Percentiles rank a stretch among this genome's conserved stretches.
Evolutionary conservation across 106 monocot species (phyloP).

Genomic region (Phalaenopsis equestris): DNA sequence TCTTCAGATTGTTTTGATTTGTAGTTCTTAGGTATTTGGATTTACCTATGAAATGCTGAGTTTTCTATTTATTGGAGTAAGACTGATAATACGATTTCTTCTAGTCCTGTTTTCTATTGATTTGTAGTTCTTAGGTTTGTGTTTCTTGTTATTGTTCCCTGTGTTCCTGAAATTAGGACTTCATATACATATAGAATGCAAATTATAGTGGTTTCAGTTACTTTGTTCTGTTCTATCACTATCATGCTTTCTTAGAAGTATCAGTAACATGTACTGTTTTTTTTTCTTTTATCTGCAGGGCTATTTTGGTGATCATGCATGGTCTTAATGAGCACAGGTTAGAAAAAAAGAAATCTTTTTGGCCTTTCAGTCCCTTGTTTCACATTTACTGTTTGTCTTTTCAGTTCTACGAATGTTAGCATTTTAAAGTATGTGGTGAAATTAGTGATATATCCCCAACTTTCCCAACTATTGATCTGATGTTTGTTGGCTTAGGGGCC

Average conservation of each 20-base stretch:
- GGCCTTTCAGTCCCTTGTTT: background rate
- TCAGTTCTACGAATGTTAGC: background rate
- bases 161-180: background rate
- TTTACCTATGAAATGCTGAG: background rate
- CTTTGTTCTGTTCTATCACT: background rate
- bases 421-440: background rate
- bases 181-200: background rate
- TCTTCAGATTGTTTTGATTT: too few relatives aligned
- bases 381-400: background rate
- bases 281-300: constrained; percentile 34
- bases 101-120: background rate
- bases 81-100: background rate
- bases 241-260: background rate
- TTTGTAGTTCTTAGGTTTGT: background rate
- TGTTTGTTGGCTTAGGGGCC: too few relatives aligned
- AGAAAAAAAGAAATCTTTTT: background rate
- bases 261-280: background rate
- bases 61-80: background rate
- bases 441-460: background rate
- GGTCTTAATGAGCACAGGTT: constrained; percentile 98
- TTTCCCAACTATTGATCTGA: background rate
- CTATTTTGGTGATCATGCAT: constrained; percentile 79
- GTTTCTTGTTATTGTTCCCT: background rate
- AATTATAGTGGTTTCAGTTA: background rate
- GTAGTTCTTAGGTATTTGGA: background rate